Percentiles rank a stretch among this genome's conserved stretches.
Evolutionary conservation across 495 filamentous ascomycete genomes (phyloP).

Genomic region (Aspergillus conjunctus): DNA sequence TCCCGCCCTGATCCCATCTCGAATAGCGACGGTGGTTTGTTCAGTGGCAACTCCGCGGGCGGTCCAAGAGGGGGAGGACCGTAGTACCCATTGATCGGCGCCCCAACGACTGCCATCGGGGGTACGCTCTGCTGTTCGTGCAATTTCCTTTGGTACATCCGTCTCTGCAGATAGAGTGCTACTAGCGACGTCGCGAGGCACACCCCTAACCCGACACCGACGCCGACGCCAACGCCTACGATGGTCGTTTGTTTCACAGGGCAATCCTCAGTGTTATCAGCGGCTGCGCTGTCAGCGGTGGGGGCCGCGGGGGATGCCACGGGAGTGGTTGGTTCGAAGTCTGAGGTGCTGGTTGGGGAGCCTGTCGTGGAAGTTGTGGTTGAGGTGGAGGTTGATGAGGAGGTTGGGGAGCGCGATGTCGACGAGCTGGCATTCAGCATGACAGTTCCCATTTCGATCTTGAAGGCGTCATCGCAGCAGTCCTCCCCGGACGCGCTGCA

Average conservation of each 20-base stretch:
- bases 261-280: background rate
- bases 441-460: constrained; percentile 8
- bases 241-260: background rate
- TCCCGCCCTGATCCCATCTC: background rate
- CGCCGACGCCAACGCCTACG: background rate
- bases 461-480: constrained; percentile 11
- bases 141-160: background rate
- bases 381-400: background rate
- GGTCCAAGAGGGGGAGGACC: background rate
- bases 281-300: background rate
- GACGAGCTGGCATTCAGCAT: background rate
- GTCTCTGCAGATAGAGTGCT: background rate
- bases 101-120: background rate
- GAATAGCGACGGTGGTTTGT: background rate
- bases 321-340: background rate
- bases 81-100: background rate
- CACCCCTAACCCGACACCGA: background rate
- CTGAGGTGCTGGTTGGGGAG: background rate
- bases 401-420: background rate
- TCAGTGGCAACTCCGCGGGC: background rate
- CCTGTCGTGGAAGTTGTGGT: too few species aligned
- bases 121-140: background rate
- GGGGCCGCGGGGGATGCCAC: background rate
- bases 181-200: background rate
- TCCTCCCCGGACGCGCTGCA: constrained; percentile 6